phyloP scores from a whole-genome alignment of 2,329 filamentous ascomycete genomes.

The Sordariomycetes sp. region DNA sequence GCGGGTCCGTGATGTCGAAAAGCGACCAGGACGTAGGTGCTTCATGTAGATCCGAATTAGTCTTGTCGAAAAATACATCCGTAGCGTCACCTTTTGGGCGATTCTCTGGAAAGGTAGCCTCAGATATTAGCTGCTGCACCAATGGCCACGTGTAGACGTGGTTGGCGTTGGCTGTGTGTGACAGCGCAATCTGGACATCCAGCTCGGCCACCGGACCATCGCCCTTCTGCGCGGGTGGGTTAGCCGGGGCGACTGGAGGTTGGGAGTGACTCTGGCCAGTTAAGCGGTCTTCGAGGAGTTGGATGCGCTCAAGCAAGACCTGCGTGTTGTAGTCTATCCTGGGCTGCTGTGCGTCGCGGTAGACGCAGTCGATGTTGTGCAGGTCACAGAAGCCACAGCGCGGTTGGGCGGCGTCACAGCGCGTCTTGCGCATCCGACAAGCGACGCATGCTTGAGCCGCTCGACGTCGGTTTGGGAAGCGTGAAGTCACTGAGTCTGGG shows the following conservation, averaged over 20 bases:
- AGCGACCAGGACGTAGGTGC: too few relatives aligned
- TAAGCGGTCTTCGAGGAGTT: slow-evolving; percentile 15
- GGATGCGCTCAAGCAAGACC: slow-evolving; percentile 17
- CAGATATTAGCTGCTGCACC: slow-evolving; percentile 9
- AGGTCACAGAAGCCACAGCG: slow-evolving; percentile 15
- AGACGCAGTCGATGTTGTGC: slow-evolving; percentile 18
- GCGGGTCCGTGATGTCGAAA: too few relatives aligned
- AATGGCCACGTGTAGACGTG: slow-evolving; percentile 13
- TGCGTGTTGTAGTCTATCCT: slow-evolving; percentile 17
- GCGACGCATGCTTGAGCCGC: slow-evolving; percentile 17
- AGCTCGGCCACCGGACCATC: too few relatives aligned
- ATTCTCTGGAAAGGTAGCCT: not conserved
- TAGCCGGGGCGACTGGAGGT: not conserved
- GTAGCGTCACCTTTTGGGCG: slow-evolving; percentile 1
- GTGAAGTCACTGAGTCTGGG: not conserved
- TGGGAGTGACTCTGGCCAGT: not conserved
- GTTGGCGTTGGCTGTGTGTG: slow-evolving; percentile 13
- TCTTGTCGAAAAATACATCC: slow-evolving; percentile 3
- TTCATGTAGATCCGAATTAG: too few relatives aligned
- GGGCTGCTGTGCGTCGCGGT: slow-evolving; percentile 16
- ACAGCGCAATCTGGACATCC: slow-evolving; percentile 10
- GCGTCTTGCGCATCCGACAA: slow-evolving; percentile 18
- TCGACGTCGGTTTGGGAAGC: slow-evolving; percentile 8
- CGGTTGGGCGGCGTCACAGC: slow-evolving; percentile 18
- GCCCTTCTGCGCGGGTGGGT: too few relatives aligned